Evolutionary conservation across 1,284 basidiomycete genomes (phyloP).

Genomic region (Termitomyces sp.): DNA sequence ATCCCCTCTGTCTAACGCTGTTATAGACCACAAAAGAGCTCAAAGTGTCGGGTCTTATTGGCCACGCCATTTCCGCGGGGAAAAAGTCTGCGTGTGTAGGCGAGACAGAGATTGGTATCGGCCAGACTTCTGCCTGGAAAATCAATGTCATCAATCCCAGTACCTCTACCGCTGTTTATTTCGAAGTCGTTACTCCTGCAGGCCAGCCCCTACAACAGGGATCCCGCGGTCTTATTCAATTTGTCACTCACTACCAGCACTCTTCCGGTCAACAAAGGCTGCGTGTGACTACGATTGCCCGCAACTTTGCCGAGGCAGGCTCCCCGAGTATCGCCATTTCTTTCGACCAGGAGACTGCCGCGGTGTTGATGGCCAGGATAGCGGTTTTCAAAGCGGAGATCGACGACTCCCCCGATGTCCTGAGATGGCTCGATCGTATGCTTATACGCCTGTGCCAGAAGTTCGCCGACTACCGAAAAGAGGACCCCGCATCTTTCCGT

Average conservation of each 20-base stretch:
- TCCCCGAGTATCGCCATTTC: conserved; percentile 89
- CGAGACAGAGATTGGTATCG: conserved; percentile 99
- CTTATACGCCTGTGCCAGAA: conserved; percentile 98
- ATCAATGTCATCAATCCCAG: conserved; percentile 88
- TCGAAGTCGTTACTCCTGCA: conserved; percentile 98
- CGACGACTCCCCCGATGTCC: conserved; percentile 95
- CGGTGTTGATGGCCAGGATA: conserved; percentile 97
- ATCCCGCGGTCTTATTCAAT: conserved; percentile 94
- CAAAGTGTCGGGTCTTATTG: conserved; percentile 96
- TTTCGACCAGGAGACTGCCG: conserved; percentile 98
- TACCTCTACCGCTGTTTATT: conserved; percentile 92
- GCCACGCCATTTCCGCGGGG: conserved; percentile 94
- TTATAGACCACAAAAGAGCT: conserved; percentile 94
- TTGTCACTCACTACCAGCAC: conserved; percentile 99
- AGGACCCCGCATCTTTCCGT: conserved; percentile 93
- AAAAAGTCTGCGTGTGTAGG: conserved; percentile 97
- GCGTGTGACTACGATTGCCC: conserved; percentile 94
- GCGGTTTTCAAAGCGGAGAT: conserved; percentile 99
- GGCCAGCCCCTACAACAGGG: conserved; percentile 90
- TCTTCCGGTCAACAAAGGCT: conserved; percentile 91
- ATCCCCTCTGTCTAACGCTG: neutral
- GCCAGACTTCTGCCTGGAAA: conserved; percentile 99
- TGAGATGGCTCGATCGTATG: conserved; percentile 98
- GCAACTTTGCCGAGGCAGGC: conserved; percentile 96
- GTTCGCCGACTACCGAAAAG: conserved; percentile 98